phyloP scores from a whole-genome alignment of 345 rosid genomes.

The Citrus maxima region DNA sequence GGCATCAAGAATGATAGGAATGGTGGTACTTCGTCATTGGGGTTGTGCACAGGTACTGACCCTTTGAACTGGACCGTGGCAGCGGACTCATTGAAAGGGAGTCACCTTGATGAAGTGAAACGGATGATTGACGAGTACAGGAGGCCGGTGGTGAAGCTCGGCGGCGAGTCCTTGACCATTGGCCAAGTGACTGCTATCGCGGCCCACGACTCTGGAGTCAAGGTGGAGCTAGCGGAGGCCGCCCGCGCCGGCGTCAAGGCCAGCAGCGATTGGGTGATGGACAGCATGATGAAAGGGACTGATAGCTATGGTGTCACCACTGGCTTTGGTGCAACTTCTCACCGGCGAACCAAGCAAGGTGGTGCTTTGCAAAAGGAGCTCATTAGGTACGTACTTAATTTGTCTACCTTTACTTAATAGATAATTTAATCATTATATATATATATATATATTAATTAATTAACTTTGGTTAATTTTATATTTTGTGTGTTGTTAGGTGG shows the following conservation, averaged over 20 bases:
- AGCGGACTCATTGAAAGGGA: constrained; percentile 73
- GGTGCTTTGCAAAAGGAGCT: constrained; percentile 71
- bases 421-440: not conserved
- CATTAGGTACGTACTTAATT: constrained; percentile 40
- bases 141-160: constrained; percentile 54
- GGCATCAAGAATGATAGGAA: not conserved
- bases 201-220: constrained; percentile 22
- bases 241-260: constrained; percentile 61
- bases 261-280: constrained; percentile 86
- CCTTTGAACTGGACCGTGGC: constrained; percentile 71
- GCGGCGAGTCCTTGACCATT: constrained; percentile 73
- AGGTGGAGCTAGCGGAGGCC: constrained; percentile 51
- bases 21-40: not conserved
- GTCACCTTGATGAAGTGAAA: constrained; percentile 82
- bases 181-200: constrained; percentile 75
- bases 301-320: constrained; percentile 77
- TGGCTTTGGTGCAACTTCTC: constrained; percentile 78
- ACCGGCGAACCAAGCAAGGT: constrained; percentile 69
- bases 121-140: constrained; percentile 68
- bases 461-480: no score
- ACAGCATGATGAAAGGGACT: constrained; percentile 67
- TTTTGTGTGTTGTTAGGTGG: not conserved
- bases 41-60: constrained; percentile 29
- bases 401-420: not conserved
- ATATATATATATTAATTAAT: no score